A percentile compares a stretch with the other conserved stretches of the same genome.
phyloP scores from a whole-genome alignment of 768 basidiomycete genomes.

The Kwoniella sp. region DNA sequence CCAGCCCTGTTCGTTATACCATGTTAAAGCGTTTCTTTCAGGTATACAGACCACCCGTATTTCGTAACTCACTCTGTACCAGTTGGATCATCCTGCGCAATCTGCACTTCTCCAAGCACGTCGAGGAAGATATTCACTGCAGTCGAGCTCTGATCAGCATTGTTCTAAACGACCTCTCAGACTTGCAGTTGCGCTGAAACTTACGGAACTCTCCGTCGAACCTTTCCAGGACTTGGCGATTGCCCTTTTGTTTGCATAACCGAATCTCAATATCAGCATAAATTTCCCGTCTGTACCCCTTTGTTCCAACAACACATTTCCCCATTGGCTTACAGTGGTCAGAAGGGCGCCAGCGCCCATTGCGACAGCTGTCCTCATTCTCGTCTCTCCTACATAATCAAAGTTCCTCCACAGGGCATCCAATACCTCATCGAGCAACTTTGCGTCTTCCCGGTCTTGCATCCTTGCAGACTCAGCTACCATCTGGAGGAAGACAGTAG shows the following conservation, averaged over 20 bases:
- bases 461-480: conserved; percentile 40
- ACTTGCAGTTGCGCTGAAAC: too few relatives aligned
- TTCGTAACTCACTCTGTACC: conserved; percentile 43
- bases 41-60: too few relatives aligned
- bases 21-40: too few relatives aligned
- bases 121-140: conserved; percentile 56
- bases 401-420: conserved; percentile 55
- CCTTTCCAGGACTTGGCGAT: conserved; percentile 46
- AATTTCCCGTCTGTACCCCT: background rate
- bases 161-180: too few relatives aligned
- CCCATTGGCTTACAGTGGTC: conserved; percentile 39
- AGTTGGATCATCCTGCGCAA: conserved; percentile 26
- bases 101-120: conserved; percentile 50
- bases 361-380: conserved; percentile 51
- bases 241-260: conserved; percentile 40
- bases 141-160: too few relatives aligned
- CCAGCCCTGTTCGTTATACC: conserved; percentile 37
- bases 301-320: background rate
- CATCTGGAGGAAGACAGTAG: conserved; percentile 44
- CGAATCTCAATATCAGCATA: background rate
- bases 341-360: conserved; percentile 52
- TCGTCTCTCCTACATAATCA: conserved; percentile 52
- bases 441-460: conserved; percentile 29
- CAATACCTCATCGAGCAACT: conserved; percentile 47
- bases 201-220: conserved; percentile 54